A percentile compares a stretch with the other conserved stretches of the same genome.
Conservation (phyloP, 495 filamentous ascomycete genomes). For the Tuber microsphaerosporum region DNA sequence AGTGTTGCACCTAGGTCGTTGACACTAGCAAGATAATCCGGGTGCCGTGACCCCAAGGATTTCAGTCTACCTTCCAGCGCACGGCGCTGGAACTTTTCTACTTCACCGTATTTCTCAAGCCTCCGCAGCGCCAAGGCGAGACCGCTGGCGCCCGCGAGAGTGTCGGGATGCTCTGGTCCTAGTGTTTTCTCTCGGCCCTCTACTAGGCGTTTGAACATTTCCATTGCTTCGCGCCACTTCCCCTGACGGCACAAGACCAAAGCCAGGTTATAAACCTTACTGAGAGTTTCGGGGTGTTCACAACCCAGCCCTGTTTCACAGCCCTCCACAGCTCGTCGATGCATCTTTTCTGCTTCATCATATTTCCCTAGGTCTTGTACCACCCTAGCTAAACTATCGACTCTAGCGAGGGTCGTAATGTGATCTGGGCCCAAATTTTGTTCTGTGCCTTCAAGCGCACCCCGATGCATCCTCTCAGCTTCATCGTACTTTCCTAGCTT, state of each 20-base stretch:
- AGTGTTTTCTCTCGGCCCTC: conserved; percentile 35
- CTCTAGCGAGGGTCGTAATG: conserved; percentile 39
- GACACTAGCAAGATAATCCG: conserved; percentile 24
- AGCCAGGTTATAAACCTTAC: conserved; percentile 38
- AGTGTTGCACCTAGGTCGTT: conserved; percentile 8
- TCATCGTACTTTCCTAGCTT: conserved; percentile 42
- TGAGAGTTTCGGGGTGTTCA: conserved; percentile 41
- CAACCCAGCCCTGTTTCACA: conserved; percentile 37
- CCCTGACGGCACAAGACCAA: conserved; percentile 36
- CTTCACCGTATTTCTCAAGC: conserved; percentile 4
- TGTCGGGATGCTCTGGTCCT: conserved; percentile 37
- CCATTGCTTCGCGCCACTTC: conserved; percentile 43
- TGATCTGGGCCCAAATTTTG: conserved; percentile 40
- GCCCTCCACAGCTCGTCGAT: conserved; percentile 31
- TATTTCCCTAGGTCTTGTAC: conserved; percentile 40
- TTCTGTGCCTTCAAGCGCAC: conserved; percentile 30
- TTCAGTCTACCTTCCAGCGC: conserved; percentile 38
- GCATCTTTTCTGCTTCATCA: conserved; percentile 42
- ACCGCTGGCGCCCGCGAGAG: background rate
- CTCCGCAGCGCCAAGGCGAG: background rate
- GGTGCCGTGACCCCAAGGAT: conserved; percentile 37
- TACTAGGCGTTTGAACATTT: conserved; percentile 31
- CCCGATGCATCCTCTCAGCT: conserved; percentile 38
- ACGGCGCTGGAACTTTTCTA: conserved; percentile 26
- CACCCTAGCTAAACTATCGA: conserved; percentile 36